Evolutionary conservation across 1,284 basidiomycete genomes (phyloP).

Genomic region (Rhizopogon hawkerae): DNA sequence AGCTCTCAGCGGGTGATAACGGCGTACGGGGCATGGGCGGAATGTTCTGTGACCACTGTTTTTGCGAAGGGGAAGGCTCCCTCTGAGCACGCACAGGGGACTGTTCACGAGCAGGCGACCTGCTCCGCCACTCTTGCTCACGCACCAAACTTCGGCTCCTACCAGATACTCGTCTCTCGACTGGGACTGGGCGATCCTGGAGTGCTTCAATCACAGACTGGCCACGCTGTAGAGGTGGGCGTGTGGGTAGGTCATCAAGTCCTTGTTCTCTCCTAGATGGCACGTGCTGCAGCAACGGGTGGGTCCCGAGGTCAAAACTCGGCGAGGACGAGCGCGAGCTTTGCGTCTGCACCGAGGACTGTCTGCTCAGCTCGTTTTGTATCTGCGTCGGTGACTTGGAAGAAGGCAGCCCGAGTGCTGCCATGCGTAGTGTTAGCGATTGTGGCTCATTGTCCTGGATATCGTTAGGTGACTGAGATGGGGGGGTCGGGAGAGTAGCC

Average conservation of each 20-base stretch:
- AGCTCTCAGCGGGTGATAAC: neutral
- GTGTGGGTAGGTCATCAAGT: neutral
- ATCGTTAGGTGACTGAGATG: constrained; percentile 10
- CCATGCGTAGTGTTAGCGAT: constrained; percentile 25
- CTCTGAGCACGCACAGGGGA: neutral
- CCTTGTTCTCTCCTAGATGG: neutral
- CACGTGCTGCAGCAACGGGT: neutral
- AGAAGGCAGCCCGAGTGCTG: constrained; percentile 16
- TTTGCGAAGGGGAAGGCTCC: neutral
- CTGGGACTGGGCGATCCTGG: neutral
- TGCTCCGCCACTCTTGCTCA: neutral
- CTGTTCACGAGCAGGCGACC: neutral
- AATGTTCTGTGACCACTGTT: constrained; percentile 19
- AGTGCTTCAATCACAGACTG: neutral
- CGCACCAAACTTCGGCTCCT: neutral
- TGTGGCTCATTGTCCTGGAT: constrained; percentile 9
- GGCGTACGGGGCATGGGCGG: constrained; percentile 26
- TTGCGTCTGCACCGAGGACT: neutral
- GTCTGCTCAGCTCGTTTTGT: neutral
- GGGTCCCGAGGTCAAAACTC: neutral
- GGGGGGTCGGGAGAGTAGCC: constrained; percentile 19
- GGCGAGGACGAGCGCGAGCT: constrained; percentile 1
- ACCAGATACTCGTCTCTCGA: neutral
- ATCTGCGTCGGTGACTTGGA: neutral
- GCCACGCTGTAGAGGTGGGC: neutral